Conservation (phyloP, 2,329 filamentous ascomycete genomes). For the Aureobasidium sp. region DNA sequence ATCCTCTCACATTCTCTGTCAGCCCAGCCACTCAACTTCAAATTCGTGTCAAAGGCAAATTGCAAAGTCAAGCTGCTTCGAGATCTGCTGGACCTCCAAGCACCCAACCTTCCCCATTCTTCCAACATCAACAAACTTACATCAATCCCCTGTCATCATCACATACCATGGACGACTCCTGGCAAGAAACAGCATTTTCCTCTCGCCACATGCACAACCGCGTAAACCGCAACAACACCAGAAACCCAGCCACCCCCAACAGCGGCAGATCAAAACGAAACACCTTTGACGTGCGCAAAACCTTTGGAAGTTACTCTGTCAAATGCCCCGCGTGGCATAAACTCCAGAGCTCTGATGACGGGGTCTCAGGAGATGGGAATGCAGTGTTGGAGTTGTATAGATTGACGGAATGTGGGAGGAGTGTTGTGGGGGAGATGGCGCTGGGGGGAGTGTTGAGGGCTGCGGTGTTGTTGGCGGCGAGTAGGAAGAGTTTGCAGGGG, state of each 20-base stretch:
- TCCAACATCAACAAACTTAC: background rate
- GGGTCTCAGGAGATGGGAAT: background rate
- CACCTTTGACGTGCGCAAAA: constrained; percentile 3
- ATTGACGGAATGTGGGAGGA: background rate
- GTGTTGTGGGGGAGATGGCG: background rate
- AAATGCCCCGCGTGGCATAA: background rate
- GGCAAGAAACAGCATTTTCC: background rate
- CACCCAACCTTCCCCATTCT: background rate
- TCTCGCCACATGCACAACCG: constrained; percentile 8
- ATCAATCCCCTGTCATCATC: no score
- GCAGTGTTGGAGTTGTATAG: constrained; percentile 7
- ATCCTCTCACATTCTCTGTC: background rate
- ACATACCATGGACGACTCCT: constrained; percentile 7
- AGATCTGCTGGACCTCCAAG: no score
- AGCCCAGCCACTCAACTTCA: background rate
- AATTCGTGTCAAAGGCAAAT: no score
- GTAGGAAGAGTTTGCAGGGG: constrained; percentile 1
- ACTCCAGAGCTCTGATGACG: background rate
- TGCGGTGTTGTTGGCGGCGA: background rate
- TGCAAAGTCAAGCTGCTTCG: no score
- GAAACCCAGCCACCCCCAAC: no score
- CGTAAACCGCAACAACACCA: background rate
- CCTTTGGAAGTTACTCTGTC: background rate
- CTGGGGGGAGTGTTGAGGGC: background rate
- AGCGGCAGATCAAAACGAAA: background rate